Evolutionary conservation across 2,329 filamentous ascomycete species (phyloP).

Genomic region (Talaromyces sp.): DNA sequence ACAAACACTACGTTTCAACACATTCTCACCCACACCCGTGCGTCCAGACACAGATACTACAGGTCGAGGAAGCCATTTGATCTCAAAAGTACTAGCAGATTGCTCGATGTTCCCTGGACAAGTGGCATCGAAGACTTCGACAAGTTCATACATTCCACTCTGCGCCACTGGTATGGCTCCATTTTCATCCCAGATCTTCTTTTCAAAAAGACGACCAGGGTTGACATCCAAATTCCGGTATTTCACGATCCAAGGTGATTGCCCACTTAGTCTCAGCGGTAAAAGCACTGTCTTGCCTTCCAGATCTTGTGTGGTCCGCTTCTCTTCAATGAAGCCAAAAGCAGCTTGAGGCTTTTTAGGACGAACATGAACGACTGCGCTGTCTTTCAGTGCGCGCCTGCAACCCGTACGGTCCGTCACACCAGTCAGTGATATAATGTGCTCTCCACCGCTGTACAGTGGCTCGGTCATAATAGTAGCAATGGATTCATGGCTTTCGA

Average conservation of each 20-base stretch:
- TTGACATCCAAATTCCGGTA: conserved; percentile 66
- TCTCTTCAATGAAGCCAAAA: conserved; percentile 83
- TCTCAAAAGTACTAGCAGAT: conserved; percentile 68
- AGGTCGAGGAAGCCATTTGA: conserved; percentile 83
- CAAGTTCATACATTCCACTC: conserved; percentile 74
- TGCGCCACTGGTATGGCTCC: conserved; percentile 64
- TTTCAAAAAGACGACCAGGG: conserved; percentile 47
- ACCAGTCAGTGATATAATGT: conserved; percentile 78
- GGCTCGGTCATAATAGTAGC: conserved; percentile 73
- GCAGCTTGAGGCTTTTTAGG: conserved; percentile 82
- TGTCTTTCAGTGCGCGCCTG: conserved; percentile 79
- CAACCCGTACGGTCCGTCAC: conserved; percentile 84
- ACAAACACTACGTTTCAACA: conserved; percentile 77
- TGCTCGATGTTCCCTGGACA: conserved; percentile 80
- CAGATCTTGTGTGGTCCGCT: conserved; percentile 68
- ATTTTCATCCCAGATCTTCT: conserved; percentile 57
- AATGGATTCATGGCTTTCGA: conserved; percentile 59
- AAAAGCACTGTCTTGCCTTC: conserved; percentile 71
- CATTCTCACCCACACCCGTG: conserved; percentile 50
- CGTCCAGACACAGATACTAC: conserved; percentile 54
- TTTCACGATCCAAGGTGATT: conserved; percentile 75
- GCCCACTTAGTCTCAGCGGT: conserved; percentile 80
- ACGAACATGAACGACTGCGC: conserved; percentile 79
- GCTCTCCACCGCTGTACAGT: conserved; percentile 80
- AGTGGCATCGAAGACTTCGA: conserved; percentile 70